Evolutionary conservation across 176 grass and related monocot species (phyloP).

Genomic region (Thinopyrum elongatum): DNA sequence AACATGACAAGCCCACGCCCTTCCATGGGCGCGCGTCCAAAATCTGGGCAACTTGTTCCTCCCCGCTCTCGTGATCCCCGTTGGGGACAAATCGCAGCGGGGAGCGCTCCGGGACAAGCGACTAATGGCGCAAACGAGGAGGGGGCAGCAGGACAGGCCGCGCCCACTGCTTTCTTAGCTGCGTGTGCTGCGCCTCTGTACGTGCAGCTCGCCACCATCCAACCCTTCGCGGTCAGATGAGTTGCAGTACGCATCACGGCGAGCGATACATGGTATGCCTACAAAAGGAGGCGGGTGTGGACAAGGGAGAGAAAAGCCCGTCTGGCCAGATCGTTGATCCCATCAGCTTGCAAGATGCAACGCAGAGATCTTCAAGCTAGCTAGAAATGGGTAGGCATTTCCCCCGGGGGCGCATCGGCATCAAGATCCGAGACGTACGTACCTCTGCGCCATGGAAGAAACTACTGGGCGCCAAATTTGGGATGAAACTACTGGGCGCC

Average conservation of each 20-base stretch:
- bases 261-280: conserved; percentile 27
- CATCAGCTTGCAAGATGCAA: background rate
- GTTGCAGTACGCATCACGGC: conserved; percentile 23
- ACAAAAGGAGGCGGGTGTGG: conserved; percentile 18
- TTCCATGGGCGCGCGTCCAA: conserved; percentile 50
- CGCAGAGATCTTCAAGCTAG: conserved; percentile 19
- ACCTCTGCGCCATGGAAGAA: conserved; percentile 22
- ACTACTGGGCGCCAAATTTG: conserved; percentile 8
- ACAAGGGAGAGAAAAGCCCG: conserved; percentile 1
- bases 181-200: conserved; percentile 17
- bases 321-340: conserved; percentile 23
- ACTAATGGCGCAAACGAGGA: conserved; percentile 22
- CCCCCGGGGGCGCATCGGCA: background rate
- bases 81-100: conserved; percentile 35
- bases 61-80: conserved; percentile 50
- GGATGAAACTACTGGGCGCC: background rate
- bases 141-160: conserved; percentile 20
- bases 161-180: conserved; percentile 29
- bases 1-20: conserved; percentile 37
- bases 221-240: conserved; percentile 37
- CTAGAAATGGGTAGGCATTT: conserved; percentile 18
- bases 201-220: conserved; percentile 1
- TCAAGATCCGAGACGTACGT: conserved; percentile 11
- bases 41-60: conserved; percentile 58
- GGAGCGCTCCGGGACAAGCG: conserved; percentile 42